phyloP scores from a whole-genome alignment of 2,329 filamentous ascomycete genomes.

The Knoxdaviesia proteae region DNA sequence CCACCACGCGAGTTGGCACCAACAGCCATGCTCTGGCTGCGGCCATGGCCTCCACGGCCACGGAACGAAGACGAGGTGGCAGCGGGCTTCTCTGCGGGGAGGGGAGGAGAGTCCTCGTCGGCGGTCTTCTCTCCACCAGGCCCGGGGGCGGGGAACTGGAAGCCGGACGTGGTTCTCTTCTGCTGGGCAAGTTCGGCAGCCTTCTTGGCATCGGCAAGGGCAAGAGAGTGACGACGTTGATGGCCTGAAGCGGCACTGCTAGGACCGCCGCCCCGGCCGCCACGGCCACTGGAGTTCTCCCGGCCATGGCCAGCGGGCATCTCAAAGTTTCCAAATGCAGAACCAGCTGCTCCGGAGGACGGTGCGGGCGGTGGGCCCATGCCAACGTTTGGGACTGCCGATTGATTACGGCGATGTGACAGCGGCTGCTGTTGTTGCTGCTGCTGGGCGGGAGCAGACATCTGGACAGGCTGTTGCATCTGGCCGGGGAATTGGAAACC shows the following conservation, averaged over 20 bases:
- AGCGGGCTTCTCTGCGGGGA: slow-evolving; percentile 10
- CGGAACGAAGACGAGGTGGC: slow-evolving; percentile 24
- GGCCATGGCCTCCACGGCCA: slow-evolving; percentile 40
- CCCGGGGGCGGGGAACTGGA: slow-evolving; percentile 75
- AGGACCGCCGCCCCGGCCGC: slow-evolving; percentile 50
- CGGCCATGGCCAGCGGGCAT: slow-evolving; percentile 35
- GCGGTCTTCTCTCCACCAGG: slow-evolving; percentile 40
- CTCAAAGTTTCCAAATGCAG: slow-evolving; percentile 60
- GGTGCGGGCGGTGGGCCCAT: slow-evolving; percentile 80
- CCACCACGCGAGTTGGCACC: slow-evolving; percentile 41
- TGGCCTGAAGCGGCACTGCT: slow-evolving; percentile 38
- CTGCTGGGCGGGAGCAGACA: slow-evolving; percentile 36
- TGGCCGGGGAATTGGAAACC: slow-evolving; percentile 80
- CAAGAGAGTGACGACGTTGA: slow-evolving; percentile 82
- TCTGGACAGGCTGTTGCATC: slow-evolving; percentile 44
- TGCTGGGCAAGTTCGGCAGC: slow-evolving; percentile 92
- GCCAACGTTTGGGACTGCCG: slow-evolving; percentile 78
- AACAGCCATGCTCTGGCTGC: slow-evolving; percentile 82
- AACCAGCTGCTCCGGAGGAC: slow-evolving; percentile 71
- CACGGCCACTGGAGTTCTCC: slow-evolving; percentile 45
- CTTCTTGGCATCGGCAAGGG: slow-evolving; percentile 89
- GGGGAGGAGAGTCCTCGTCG: slow-evolving; percentile 14
- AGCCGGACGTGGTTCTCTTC: slow-evolving; percentile 81
- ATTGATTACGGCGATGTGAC: slow-evolving; percentile 94
- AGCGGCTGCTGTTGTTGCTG: slow-evolving; percentile 50